These are phyloP conservation scores for Mucor plumbeus DNA, from an alignment of 371 early-diverging fungal species.

Conservation along the genomic window DNA sequence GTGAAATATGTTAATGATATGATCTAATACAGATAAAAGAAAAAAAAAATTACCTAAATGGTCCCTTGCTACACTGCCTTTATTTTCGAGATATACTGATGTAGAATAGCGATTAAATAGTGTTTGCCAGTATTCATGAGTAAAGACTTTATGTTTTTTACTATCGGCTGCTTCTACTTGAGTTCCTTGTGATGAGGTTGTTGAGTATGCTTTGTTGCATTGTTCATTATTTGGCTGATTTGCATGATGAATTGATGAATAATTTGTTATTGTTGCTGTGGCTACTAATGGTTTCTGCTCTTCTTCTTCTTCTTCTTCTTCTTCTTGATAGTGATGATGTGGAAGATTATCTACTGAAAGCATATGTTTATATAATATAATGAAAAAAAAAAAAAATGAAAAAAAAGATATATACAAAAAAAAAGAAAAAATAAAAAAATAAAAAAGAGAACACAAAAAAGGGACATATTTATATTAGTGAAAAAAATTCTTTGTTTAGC, in stretches of 20 bases:
- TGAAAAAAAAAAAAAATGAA: background rate
- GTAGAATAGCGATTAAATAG: conserved; percentile 24
- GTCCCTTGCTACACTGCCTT: conserved; percentile 80
- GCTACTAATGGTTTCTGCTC: conserved; percentile 4
- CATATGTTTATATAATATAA: conserved; percentile 1
- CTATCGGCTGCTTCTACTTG: background rate
- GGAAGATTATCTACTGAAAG: background rate
- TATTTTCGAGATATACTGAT: conserved; percentile 69
- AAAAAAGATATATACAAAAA: background rate
- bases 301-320: background rate
- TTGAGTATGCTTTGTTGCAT: background rate
- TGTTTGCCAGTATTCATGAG: conserved; percentile 9
- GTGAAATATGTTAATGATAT: conserved; percentile 10
- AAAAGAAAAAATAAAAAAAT: background rate
- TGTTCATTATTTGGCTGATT: background rate
- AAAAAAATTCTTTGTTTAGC: conserved; percentile 2
- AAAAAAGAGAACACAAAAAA: background rate
- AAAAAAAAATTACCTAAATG: conserved; percentile 58
- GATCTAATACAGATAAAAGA: background rate
- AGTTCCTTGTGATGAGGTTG: conserved; percentile 1
- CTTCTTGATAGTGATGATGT: background rate
- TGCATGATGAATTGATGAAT: conserved; percentile 2
- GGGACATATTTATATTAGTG: conserved; percentile 1
- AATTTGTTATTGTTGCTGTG: background rate
- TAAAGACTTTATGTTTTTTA: background rate